Evolutionary conservation across 352 stramenopile genomes (phyloP).

Genomic region (Pythium pectinolyticum): DNA sequence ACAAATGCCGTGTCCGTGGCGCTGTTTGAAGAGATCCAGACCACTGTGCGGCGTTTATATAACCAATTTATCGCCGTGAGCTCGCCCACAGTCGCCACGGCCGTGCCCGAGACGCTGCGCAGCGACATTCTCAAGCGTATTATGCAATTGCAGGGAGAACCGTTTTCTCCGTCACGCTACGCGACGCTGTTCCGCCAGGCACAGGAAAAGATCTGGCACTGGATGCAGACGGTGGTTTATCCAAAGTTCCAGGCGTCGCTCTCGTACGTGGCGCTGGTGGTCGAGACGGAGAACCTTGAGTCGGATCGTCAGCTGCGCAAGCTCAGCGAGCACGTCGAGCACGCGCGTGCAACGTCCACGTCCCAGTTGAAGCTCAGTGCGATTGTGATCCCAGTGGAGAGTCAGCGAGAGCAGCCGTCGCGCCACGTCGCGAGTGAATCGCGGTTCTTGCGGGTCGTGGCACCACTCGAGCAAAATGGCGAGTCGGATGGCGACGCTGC

Average conservation of each 20-base stretch:
- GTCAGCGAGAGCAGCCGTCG: neutral
- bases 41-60: conserved; percentile 60
- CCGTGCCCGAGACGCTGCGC: conserved; percentile 50
- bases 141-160: conserved; percentile 68
- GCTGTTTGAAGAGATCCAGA: conserved; percentile 73
- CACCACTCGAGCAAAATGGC: neutral
- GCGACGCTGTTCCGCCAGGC: conserved; percentile 67
- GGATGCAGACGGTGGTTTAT: conserved; percentile 66
- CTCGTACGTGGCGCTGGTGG: conserved; percentile 65
- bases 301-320: conserved; percentile 58
- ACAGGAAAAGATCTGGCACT: conserved; percentile 72
- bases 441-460: conserved; percentile 13
- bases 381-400: conserved; percentile 27
- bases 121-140: conserved; percentile 67
- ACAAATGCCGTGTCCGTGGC: conserved; percentile 60
- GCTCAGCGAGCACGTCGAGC: conserved; percentile 66
- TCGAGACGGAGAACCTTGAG: conserved; percentile 73
- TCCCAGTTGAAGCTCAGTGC: conserved; percentile 34
- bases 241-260: conserved; percentile 56
- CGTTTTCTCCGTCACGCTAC: conserved; percentile 71
- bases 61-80: conserved; percentile 61
- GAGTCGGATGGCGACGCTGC: neutral
- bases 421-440: neutral
- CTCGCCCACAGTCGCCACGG: conserved; percentile 30
- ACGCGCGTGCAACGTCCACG: conserved; percentile 5